A percentile compares a stretch with the other conserved stretches of the same genome.
phyloP scores from a whole-genome alignment of 2,329 filamentous ascomycete species.

The Aureobasidium sp. region DNA sequence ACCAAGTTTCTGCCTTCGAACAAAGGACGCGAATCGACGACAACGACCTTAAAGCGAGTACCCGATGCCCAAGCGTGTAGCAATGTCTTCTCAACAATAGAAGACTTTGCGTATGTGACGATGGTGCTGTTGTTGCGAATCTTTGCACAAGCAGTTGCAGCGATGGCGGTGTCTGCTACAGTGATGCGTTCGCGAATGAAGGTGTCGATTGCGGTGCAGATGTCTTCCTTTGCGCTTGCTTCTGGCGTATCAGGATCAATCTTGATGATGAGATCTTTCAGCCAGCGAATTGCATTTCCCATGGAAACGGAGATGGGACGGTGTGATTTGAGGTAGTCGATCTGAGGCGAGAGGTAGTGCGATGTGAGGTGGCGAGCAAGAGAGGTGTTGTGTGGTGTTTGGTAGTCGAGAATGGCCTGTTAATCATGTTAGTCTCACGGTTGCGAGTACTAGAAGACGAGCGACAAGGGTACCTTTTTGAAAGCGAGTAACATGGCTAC shows the following conservation, averaged over 20 bases:
- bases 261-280: slow-evolving; percentile 93
- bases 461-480: slow-evolving; percentile 68
- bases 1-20: slow-evolving; percentile 79
- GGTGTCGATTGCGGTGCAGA: slow-evolving; percentile 84
- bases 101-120: slow-evolving; percentile 87
- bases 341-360: slow-evolving; percentile 93
- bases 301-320: slow-evolving; percentile 97
- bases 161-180: slow-evolving; percentile 87
- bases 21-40: slow-evolving; percentile 80
- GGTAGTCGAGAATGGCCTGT: slow-evolving; percentile 93
- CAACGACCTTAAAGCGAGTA: slow-evolving; percentile 82
- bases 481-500: slow-evolving; percentile 91
- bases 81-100: slow-evolving; percentile 85
- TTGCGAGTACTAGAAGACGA: not conserved
- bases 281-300: slow-evolving; percentile 95
- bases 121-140: slow-evolving; percentile 85
- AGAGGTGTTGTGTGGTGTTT: slow-evolving; percentile 84
- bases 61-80: slow-evolving; percentile 75
- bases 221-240: slow-evolving; percentile 78
- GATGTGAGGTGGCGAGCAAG: slow-evolving; percentile 92
- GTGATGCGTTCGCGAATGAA: slow-evolving; percentile 94
- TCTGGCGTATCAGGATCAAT: slow-evolving; percentile 90
- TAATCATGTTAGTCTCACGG: not conserved
- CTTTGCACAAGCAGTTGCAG: slow-evolving; percentile 76
- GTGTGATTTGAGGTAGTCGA: slow-evolving; percentile 93